Conservation (phyloP, 202 grass and related monocot genomes). For the Eragrostis tef region DNA sequence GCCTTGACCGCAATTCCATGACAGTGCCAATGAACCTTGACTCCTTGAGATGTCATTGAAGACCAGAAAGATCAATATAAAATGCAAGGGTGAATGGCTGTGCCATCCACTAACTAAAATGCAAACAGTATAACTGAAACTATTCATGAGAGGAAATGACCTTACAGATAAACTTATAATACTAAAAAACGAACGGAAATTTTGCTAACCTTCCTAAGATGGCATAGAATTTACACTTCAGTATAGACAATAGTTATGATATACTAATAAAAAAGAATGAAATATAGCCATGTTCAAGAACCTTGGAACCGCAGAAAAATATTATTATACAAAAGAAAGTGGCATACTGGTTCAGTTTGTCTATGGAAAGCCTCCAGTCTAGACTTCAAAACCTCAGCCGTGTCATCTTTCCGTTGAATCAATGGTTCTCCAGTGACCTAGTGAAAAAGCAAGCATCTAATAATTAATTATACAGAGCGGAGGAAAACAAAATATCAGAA, state of each 20-base stretch:
- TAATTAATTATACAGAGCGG: not conserved
- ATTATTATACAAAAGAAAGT: slow-evolving; percentile 3
- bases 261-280: not conserved
- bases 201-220: not conserved
- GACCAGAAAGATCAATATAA: not conserved
- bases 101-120: not conserved
- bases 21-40: not conserved
- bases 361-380: slow-evolving; percentile 83
- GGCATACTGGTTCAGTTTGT: slow-evolving; percentile 76
- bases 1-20: not conserved
- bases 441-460: slow-evolving; percentile 13
- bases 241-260: not conserved
- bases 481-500: not conserved
- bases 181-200: not conserved
- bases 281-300: not conserved
- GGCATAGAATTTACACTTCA: not conserved
- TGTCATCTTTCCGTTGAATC: slow-evolving; percentile 87
- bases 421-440: slow-evolving; percentile 77
- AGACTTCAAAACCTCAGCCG: slow-evolving; percentile 75
- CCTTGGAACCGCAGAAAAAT: not conserved
- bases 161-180: not conserved
- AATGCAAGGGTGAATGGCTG: not conserved
- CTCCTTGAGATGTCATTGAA: not conserved
- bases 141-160: not conserved
- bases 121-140: not conserved